Base-by-base conservation (phyloP, 345 rosid genomes). In the Hypericum androsaemum region DNA sequence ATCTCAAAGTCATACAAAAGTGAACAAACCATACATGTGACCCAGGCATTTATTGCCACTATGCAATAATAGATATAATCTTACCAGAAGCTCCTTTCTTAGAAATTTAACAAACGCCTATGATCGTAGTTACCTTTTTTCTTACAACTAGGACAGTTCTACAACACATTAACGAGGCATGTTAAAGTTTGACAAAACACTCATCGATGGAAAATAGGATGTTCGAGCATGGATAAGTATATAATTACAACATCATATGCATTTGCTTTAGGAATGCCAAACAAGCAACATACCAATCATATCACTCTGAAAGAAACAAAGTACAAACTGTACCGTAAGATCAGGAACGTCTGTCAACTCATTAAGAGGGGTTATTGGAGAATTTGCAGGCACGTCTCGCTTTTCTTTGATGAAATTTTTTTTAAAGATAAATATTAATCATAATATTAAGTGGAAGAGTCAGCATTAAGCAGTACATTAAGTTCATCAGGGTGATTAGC, bases 81-180 rank as follows among this genome's bases (percentile, higher is more conserved):
- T 53, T 58, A 84, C 96, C 69, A 60, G 56, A 28, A 92, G 88
- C 73, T 92, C 94, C 53, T 71, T 70, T 81, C 86, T 66, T 88
- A 95, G 70, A 73, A 52, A 65, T 77, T 53, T 53, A 92, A 59
- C 54, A 77, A 56, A 63, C 62, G 68, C 72, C 54, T 61, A 60
- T 74, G 89, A 45, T 75, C 69, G 60, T 62, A 52, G 36, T 56
- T 75, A 13, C 62, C 83, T 47, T 73, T 72, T 39, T 57, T 59
- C 22, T 16, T 43, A 77, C 76, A 63, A 66, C 63, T 70, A 57
- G 61, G 78, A 59, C 72, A 67, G 52, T 71, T 58, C 98, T 90
- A 81, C 39, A 55, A 58, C 70, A 71, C 13, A 8, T 14, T 10
- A 46, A 8, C 50, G 7, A 17, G 8, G 7, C 32, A 44, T 6